Conservation (phyloP, 768 basidiomycete species). For the Dacryopinax spathularia region DNA sequence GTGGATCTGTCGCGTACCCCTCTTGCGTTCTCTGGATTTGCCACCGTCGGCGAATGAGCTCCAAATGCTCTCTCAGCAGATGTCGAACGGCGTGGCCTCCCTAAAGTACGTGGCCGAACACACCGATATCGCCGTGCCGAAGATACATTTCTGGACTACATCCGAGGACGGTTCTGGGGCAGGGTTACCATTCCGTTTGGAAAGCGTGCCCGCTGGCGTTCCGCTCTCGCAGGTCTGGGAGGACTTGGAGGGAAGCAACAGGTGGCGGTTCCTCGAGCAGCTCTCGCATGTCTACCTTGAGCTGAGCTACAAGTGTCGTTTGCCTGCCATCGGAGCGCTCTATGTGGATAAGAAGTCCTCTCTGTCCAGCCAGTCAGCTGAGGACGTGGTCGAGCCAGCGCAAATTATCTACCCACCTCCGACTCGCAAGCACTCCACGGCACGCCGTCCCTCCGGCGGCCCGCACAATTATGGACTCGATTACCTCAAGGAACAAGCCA, state of each 20-base stretch:
- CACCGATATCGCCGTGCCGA: neutral
- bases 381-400: neutral
- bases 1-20: neutral
- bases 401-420: neutral
- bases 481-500: neutral
- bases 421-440: conserved; percentile 36
- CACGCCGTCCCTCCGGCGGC: neutral
- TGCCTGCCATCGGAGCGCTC: neutral
- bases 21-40: neutral
- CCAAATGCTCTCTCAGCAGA: neutral
- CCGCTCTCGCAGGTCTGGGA: neutral
- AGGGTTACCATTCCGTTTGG: neutral
- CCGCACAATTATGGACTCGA: neutral
- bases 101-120: neutral
- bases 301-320: neutral
- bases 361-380: neutral
- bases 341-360: neutral
- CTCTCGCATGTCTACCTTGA: neutral
- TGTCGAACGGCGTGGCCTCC: neutral
- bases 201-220: neutral
- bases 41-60: neutral
- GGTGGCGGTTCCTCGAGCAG: neutral
- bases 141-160: neutral
- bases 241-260: neutral
- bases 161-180: neutral